A percentile compares a stretch with the other conserved stretches of the same genome.
These are phyloP conservation scores for Cryptosporidium meleagridis DNA, from an alignment of 169 alveolate genomes.

Conservation along the genomic window DNA sequence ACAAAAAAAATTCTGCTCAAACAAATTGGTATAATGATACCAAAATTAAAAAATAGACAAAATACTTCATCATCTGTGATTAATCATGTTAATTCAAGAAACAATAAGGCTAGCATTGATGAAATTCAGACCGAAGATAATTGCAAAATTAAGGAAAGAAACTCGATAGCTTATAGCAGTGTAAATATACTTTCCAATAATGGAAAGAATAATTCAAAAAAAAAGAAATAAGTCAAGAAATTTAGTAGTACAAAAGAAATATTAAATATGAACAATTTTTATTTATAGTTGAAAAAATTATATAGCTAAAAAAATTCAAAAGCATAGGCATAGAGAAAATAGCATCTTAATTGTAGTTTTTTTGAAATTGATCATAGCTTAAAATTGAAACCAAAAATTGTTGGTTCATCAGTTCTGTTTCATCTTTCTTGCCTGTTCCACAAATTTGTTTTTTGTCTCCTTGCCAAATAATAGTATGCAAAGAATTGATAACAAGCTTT, in stretches of 20 bases:
- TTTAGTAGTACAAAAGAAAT: not conserved
- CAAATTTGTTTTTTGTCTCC: conserved; percentile 28
- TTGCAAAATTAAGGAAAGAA: not conserved
- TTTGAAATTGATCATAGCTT: conserved; percentile 30
- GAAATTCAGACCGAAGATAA: not conserved
- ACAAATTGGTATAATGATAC: conserved; percentile 16
- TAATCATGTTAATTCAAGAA: not conserved
- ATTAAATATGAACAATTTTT: not conserved
- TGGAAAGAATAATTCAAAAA: conserved; percentile 5
- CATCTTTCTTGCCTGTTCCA: conserved; percentile 44
- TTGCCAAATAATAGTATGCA: conserved; percentile 30
- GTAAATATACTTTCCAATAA: not conserved
- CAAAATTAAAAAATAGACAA: conserved; percentile 34
- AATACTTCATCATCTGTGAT: not conserved
- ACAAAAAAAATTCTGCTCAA: conserved; percentile 1
- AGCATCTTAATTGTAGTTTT: not conserved
- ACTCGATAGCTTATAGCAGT: not conserved
- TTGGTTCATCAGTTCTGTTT: conserved; percentile 38
- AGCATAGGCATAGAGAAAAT: not conserved
- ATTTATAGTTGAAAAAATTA: not conserved
- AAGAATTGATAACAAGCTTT: conserved; percentile 17
- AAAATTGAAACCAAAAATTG: conserved; percentile 40
- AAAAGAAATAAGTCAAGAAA: conserved; percentile 2
- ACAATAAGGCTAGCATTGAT: not conserved
- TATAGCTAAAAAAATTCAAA: not conserved